Base-by-base conservation (phyloP, 495 filamentous ascomycete species). In the Hypoxylon rickii region DNA sequence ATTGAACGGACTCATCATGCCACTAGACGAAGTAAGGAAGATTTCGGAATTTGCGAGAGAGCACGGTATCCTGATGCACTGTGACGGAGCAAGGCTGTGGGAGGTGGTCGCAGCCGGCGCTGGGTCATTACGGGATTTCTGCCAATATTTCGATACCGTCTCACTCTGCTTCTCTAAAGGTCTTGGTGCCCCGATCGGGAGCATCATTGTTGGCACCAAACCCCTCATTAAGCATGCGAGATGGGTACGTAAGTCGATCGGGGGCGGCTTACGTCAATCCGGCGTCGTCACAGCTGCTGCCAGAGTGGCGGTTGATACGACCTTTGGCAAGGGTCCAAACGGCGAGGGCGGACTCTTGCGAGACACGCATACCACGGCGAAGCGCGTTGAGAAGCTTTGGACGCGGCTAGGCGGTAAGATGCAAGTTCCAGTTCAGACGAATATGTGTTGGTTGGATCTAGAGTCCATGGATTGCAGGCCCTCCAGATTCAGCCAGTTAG, bases 361-460 rank as follows among this genome's bases (percentile, higher is more conserved):
- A 22, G 72, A 71, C 22, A 81, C 79, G 3, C 89, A 96, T 71
- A 64, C 58, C 20, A 82, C 76, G 26, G 90, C 91, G 0, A 83
- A 79, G 70, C 72, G 70, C 40, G 76, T 93, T 20, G 85, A 78
- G 31, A 70, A 73, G 19, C 69, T 82, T 55, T 90, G 88, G 88
- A 79, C 71, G 6, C 71, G 66, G 2, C 71, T 83, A 15, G 86
- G 86, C 0, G 83, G 86, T 3, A 74, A 75, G 65, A 55, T 84
- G 46, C 38, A 58, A 32, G 67, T 78, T 22, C 79, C 80, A 37
- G 83, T 84, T 7, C 86, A 96, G 67, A 96, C 90, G 31, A 96
- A 95, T 66, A 95, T 95, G 88, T 83, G 91, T 6, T 96, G 89
- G 90, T 65, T 95, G 51, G 87, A 95, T 70, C 73, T 94, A 10